These are phyloP conservation scores for Vigna radiata DNA, from an alignment of 306 rosid species.

Conservation along the genomic window DNA sequence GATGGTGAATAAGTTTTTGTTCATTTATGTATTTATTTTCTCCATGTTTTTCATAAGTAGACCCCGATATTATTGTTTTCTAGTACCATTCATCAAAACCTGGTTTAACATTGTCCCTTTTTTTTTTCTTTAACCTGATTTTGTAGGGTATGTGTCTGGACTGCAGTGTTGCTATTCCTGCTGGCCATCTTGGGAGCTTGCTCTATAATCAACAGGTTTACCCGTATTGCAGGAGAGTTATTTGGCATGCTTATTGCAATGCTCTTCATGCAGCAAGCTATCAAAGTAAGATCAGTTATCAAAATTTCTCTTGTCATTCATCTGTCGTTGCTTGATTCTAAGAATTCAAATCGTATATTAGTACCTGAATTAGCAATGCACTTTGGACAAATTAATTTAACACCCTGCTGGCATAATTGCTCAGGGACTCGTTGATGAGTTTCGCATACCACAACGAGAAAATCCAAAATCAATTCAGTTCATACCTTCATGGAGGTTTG, in stretches of 20 bases:
- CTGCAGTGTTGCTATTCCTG: slow-evolving; percentile 77
- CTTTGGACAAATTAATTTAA: background rate
- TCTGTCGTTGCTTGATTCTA: background rate
- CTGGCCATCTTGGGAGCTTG: slow-evolving; percentile 92
- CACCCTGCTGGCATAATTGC: slow-evolving; percentile 15
- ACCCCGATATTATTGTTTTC: background rate
- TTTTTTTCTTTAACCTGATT: slow-evolving; percentile 23
- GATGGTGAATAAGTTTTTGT: slow-evolving; percentile 61
- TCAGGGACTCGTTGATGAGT: slow-evolving; percentile 92
- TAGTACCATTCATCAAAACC: background rate
- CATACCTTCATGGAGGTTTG: slow-evolving; percentile 89
- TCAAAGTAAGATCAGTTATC: slow-evolving; percentile 65
- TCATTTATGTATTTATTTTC: background rate
- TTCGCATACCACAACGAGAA: slow-evolving; percentile 72
- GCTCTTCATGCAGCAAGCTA: slow-evolving; percentile 99
- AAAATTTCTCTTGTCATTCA: slow-evolving; percentile 6
- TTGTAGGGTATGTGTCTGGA: slow-evolving; percentile 96
- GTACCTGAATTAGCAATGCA: background rate
- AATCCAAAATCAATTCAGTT: slow-evolving; percentile 57
- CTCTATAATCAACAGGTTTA: slow-evolving; percentile 94
- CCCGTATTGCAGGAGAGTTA: slow-evolving; percentile 92
- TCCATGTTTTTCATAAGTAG: background rate
- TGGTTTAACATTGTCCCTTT: slow-evolving; percentile 16
- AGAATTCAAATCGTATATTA: background rate
- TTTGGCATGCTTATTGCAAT: slow-evolving; percentile 95